These are phyloP conservation scores for Gracilaria gracilis DNA, from an alignment of 23 red algal genomes.

Conservation along the genomic window DNA sequence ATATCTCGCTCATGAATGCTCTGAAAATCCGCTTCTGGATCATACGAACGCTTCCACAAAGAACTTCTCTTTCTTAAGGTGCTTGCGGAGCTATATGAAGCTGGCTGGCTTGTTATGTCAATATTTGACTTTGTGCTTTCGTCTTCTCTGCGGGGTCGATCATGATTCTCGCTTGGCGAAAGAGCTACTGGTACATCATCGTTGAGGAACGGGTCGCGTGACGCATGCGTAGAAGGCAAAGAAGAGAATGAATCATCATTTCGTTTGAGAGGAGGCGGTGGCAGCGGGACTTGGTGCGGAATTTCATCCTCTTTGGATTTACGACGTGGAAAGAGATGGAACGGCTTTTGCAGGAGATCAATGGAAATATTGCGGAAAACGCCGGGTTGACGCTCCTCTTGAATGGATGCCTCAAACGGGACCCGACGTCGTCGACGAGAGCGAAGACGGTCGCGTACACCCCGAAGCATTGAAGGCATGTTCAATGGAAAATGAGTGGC, in stretches of 20 bases:
- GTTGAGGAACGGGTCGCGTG: constrained; percentile 70
- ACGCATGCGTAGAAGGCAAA: constrained; percentile 60
- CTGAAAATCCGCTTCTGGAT: constrained; percentile 70
- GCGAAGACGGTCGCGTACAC: constrained; percentile 37
- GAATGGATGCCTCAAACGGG: not conserved
- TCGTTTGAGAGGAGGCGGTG: not conserved
- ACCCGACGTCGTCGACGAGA: constrained; percentile 28
- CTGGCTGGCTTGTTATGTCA: constrained; percentile 29
- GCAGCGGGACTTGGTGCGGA: not conserved
- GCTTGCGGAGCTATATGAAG: constrained; percentile 45
- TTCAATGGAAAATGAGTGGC: not conserved
- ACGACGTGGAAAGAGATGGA: constrained; percentile 30
- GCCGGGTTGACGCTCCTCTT: constrained; percentile 36
- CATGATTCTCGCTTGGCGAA: constrained; percentile 40
- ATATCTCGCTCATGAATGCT: constrained; percentile 61
- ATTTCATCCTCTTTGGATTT: constrained; percentile 26
- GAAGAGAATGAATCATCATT: constrained; percentile 77
- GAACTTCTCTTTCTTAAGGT: constrained; percentile 58
- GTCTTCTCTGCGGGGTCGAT: constrained; percentile 55
- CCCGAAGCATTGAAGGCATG: constrained; percentile 41
- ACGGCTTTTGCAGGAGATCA: constrained; percentile 33
- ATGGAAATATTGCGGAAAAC: constrained; percentile 65
- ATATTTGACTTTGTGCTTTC: constrained; percentile 15
- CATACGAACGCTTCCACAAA: constrained; percentile 69
- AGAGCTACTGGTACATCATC: constrained; percentile 66